These are phyloP conservation scores for Leccinum pseudoinsigne DNA, from an alignment of 1,284 basidiomycete species.

Conservation along the genomic window DNA sequence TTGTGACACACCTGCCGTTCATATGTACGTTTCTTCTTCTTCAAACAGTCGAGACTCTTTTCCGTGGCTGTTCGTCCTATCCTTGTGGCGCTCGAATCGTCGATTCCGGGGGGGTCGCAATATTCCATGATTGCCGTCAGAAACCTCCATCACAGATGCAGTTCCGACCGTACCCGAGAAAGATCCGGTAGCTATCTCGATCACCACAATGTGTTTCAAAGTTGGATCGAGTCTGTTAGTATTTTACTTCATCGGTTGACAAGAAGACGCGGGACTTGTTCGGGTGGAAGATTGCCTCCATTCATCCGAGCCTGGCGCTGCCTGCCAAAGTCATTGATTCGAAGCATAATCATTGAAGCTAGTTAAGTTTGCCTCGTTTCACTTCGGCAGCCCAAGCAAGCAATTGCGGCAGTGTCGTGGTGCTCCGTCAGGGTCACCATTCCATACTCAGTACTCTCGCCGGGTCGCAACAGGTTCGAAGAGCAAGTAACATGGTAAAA, in stretches of 20 bases:
- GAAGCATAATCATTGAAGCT: slow-evolving; percentile 9
- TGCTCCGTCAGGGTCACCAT: background rate
- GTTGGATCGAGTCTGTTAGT: slow-evolving; percentile 3
- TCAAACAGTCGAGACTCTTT: background rate
- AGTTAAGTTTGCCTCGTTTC: slow-evolving; percentile 1
- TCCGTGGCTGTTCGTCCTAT: slow-evolving; percentile 14
- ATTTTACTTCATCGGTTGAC: slow-evolving; percentile 19
- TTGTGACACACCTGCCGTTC: background rate
- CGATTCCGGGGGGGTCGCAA: background rate
- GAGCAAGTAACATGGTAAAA: background rate
- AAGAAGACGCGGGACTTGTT: slow-evolving; percentile 7
- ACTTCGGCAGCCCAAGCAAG: background rate
- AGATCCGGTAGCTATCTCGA: background rate
- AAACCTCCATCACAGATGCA: background rate
- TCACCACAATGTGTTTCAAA: slow-evolving; percentile 3
- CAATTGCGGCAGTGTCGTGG: background rate
- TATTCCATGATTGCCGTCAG: slow-evolving; percentile 18
- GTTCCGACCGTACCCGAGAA: background rate
- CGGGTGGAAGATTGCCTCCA: slow-evolving; percentile 12
- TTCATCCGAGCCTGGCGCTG: slow-evolving; percentile 6
- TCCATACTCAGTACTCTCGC: background rate
- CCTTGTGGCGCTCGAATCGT: slow-evolving; percentile 17
- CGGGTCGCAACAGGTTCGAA: background rate
- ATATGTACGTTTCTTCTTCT: slow-evolving; percentile 16
- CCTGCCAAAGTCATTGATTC: background rate